phyloP scores from a whole-genome alignment of 2,329 filamentous ascomycete genomes.

The Diaporthe vexans region DNA sequence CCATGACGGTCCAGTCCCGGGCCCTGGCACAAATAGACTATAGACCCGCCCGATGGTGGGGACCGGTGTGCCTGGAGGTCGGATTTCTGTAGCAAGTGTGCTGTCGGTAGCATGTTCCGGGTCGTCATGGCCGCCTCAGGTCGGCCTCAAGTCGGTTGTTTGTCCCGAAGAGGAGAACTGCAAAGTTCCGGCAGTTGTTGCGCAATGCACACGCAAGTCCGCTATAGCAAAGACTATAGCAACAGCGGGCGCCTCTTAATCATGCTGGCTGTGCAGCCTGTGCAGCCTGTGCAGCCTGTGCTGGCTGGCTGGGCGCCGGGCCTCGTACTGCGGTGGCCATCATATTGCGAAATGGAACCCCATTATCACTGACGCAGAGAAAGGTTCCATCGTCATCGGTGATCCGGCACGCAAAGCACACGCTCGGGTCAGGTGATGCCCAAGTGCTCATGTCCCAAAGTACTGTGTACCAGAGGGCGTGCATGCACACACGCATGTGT shows the following conservation, averaged over 20 bases:
- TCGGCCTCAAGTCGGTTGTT: not conserved
- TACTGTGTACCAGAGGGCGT: not conserved
- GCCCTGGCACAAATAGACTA: slow-evolving; percentile 25
- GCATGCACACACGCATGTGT: not conserved
- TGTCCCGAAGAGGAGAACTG: not conserved
- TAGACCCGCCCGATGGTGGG: slow-evolving; percentile 20
- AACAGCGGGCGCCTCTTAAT: not conserved
- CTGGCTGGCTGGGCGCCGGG: not conserved
- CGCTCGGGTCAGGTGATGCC: slow-evolving; percentile 7
- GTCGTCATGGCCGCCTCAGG: slow-evolving; percentile 6
- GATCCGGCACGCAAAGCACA: not conserved
- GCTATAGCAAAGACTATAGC: not conserved
- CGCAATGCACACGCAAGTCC: not conserved
- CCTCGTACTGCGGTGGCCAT: not conserved
- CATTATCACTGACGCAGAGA: slow-evolving; percentile 6
- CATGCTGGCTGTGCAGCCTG: not conserved
- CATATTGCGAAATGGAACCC: slow-evolving; percentile 10
- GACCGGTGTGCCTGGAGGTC: slow-evolving; percentile 17
- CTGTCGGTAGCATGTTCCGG: slow-evolving; percentile 28
- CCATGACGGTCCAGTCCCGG: slow-evolving; percentile 18
- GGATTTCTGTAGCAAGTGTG: slow-evolving; percentile 9
- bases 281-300: too few species aligned
- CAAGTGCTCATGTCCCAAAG: not conserved
- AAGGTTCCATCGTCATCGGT: not conserved
- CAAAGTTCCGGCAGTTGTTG: slow-evolving; percentile 21